Base-by-base conservation (phyloP, 2,329 filamentous ascomycete species). In the Neofusicoccum parvum region DNA sequence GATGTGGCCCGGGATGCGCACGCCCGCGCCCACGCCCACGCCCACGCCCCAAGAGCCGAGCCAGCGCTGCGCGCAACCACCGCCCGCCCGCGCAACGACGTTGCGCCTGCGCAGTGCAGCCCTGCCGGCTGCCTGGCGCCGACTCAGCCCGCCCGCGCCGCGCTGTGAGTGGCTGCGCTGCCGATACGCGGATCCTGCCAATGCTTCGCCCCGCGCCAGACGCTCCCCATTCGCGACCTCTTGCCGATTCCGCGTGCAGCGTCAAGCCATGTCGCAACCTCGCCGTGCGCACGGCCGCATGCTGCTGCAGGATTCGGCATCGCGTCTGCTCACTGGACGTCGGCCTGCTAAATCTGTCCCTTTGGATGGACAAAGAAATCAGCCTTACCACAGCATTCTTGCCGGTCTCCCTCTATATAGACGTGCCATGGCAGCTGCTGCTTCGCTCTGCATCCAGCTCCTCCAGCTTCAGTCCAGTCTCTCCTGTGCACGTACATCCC, bases 201-300 rank as follows among this genome's bases (percentile, higher is more conserved):
- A 11, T 60, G 56, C 56, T 49, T 27, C 56, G 56, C 56, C 56
- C 10, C 39, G 54, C 54, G 15, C 54, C 54, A 39, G 12, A 14
- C 15, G 1, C 14, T 17, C 41, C 17, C n/a, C 41, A 45, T 17
- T 32, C 39, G 37, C 54, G 14, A 14, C 15, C 32, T 12, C 37
- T 17, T 37, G 32, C 56, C 43, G 14, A 48, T 60, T 60, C 41
- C 43, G 43, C n/a, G 14, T 17, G 37, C 43, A 39, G 56, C 43
- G 20, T 48, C 56, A 17, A 46, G 43, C 43, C 56, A 60, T 46
- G 43, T 37, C 43, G 56, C 56, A 45, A 4, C 23, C 12, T 37
- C 39, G 23, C 41, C 54, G 34, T 34, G 54, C 54, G 23, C 39
- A 17, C 37, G 36, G 9, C 23, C 23, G 15, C 39, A 34, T 43